Evolutionary conservation across 345 rosid species (phyloP), one percentile per base, ranked within the genome.

Genomic region (Dimocarpus longan): DNA sequence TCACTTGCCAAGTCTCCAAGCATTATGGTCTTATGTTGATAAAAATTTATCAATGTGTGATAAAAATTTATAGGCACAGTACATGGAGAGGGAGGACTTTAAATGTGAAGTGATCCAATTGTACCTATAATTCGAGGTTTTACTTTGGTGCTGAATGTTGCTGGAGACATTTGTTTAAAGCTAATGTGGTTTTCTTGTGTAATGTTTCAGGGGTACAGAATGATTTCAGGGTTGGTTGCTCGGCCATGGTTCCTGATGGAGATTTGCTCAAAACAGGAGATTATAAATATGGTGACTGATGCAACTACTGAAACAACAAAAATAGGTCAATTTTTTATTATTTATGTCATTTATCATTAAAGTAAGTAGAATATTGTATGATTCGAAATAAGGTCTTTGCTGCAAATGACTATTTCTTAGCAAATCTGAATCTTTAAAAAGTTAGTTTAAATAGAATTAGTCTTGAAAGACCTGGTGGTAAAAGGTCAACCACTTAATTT

Each of bases 221-320:
- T 88, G 72, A 77, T 93, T 77, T 75, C 90, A 16, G 99, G 92
- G 13, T 82, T 96, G 88, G 98, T 86, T 76, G 86, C 85, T 87
- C 87, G 98, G 79, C 78, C 87, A 68, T 96, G 99, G 99, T 92
- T 95, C 80, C 88, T 93, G 78, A 83, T 88, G 86, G 97, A 93
- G 83, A 84, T 96, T 62, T 88, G 92, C 86, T 82, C 97, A 60
- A 92, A 90, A 84, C 89, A 83, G 69, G 98, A 93, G 84, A 90
- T 96, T 40, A 81, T 94, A 68, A 83, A 86, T 76, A 85, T 77
- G 37, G 87, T 92, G 68, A 91, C 92, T 44, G 95, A 89, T 81
- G 87, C 97, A 73, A 73, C 84, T 46, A 78, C 81, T 37, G 99
- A 96, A 85, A 86, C 89, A 60, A 83, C 91, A 56, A 96, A 93